Evolutionary conservation across 805 yeast genomes (phyloP), one percentile per base, ranked within the genome.

Genomic region (Komagataella mondaviorum): DNA sequence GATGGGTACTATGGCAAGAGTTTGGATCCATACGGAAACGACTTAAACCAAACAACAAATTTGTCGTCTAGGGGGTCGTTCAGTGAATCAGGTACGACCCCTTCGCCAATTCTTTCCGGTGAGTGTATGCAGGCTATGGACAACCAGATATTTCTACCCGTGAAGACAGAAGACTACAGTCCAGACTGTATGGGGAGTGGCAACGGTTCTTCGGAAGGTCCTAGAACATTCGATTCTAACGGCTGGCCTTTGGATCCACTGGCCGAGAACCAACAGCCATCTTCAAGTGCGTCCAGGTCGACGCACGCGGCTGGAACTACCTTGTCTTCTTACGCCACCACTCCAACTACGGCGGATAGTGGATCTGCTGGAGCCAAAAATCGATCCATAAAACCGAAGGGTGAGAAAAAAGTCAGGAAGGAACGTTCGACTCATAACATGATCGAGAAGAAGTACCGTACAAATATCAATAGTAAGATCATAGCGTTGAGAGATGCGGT

Each of bases 361-460:
- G 48, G 16, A 10, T 22, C 39, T 8, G 10, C 30, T 16, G 24
- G 16, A 18, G 23, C 48, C 18, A 36, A 46, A 8, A 24, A 22
- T 12, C 23, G 30, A 20, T 46, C 48, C 30, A 14, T 23, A 20
- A 46, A 24, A 6, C 48, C 48, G 4, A 24, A 46, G 39, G 39
- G 14, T 30, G 39, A 30, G 16, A 22, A 68, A 4, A 79, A 77
- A 56, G 76, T 79, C 2, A 72, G 68, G 54, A 71, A 71, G 53
- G 76, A 75, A 51, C 76, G 83, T 64, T 72, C 81, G 1, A 76
- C 87, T 6, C 95, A 86, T 66, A 86, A 85, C 60, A 79, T 84
- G 72, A 82, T 86, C 57, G 95, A 87, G 62, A 85, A 85, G 66
- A 81, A 84, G 60, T 87, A 87, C 65, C 67, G 95, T 57, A 82